Conservation (phyloP, 2,329 filamentous ascomycete species). For the Emergomyces orientalis region DNA sequence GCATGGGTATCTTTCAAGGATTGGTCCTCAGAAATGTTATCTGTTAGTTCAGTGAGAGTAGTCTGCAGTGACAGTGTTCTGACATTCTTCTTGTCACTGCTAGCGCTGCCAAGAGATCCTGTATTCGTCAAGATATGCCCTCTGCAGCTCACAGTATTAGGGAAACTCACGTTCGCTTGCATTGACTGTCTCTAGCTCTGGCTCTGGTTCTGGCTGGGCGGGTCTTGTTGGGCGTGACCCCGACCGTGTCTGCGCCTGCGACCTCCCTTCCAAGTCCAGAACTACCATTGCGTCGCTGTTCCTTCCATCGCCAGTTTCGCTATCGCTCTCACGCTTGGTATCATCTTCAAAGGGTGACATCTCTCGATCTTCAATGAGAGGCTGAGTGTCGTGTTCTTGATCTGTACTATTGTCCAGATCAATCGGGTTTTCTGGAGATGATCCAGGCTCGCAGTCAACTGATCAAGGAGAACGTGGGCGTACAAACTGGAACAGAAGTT, state of each 20-base stretch:
- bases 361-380: constrained; percentile 5
- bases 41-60: not conserved
- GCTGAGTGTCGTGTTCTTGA: not conserved
- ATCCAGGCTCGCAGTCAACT: not conserved
- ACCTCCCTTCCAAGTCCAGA: not conserved
- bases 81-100: not conserved
- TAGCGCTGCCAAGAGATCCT: not conserved
- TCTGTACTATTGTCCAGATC: not conserved
- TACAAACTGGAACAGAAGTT: constrained; percentile 2
- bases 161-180: not conserved
- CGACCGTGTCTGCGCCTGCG: not conserved
- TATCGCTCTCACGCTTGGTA: not conserved
- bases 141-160: constrained; percentile 1
- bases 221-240: not conserved
- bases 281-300: not conserved
- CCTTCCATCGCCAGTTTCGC: not conserved
- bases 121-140: not conserved
- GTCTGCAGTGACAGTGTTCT: not conserved
- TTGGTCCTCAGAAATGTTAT: not conserved
- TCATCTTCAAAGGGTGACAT: not conserved
- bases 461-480: not conserved
- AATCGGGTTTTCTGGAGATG: too few species aligned
- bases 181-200: not conserved
- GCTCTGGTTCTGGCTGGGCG: not conserved
- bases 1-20: constrained; percentile 1